Percentiles rank a stretch among this genome's conserved stretches.
Evolutionary conservation across 164 flowering plant species (phyloP).

Genomic region (Macadamia integrifolia): DNA sequence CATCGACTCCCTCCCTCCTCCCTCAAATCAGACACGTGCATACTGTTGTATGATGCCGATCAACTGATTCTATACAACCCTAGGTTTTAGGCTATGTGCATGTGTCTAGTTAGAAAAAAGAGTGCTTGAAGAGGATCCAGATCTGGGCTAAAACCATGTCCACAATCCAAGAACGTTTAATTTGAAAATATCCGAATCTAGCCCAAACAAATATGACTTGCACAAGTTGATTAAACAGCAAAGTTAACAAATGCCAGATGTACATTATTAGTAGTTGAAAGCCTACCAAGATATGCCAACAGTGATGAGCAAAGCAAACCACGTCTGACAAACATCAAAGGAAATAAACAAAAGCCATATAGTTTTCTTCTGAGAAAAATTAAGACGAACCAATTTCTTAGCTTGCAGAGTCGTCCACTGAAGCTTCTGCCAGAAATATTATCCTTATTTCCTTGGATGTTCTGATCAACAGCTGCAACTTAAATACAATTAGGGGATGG

Average conservation of each 20-base stretch:
- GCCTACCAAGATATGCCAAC: not conserved
- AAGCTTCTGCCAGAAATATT: not conserved
- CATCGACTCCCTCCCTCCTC: no score
- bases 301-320: not conserved
- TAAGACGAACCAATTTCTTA: not conserved
- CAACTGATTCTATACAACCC: no score
- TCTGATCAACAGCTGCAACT: not conserved
- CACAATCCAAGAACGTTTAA: not conserved
- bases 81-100: no score
- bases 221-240: not conserved
- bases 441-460: not conserved
- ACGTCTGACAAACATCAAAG: not conserved
- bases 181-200: not conserved
- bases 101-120: no score
- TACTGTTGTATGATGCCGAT: no score
- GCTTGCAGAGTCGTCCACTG: not conserved
- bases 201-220: no score
- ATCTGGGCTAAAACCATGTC: no score
- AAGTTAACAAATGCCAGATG: not conserved
- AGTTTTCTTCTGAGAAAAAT: not conserved
- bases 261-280: not conserved
- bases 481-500: slow-evolving; percentile 42
- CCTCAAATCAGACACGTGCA: no score
- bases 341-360: not conserved
- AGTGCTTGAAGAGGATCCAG: no score